A percentile compares a stretch with the other conserved stretches of the same genome.
Conservation (phyloP, 441 rosid genomes). For the Eruca vesicaria region DNA sequence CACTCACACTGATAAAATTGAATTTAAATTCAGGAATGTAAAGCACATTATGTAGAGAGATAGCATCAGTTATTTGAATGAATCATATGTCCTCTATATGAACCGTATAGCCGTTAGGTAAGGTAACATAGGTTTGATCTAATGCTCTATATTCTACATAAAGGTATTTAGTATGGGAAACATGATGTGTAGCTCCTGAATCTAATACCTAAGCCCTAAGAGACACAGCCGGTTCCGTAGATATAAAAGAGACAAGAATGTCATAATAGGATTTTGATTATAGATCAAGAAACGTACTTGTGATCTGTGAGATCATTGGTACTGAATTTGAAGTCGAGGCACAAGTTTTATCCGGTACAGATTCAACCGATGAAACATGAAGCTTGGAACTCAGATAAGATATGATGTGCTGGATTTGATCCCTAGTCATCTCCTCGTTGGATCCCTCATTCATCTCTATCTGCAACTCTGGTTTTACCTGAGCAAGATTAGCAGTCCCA, state of each 20-base stretch:
- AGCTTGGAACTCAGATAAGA: background rate
- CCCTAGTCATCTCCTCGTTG: background rate
- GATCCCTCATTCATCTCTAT: too few species aligned
- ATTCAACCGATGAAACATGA: background rate
- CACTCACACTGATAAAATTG: background rate
- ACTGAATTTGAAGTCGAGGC: background rate
- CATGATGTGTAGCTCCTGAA: background rate
- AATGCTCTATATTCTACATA: background rate
- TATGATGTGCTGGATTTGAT: background rate
- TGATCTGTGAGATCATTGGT: background rate
- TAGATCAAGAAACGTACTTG: background rate
- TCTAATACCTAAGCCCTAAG: background rate
- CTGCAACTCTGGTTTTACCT: background rate
- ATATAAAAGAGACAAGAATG: background rate
- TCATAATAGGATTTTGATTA: background rate
- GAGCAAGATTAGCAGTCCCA: background rate
- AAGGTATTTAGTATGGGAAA: background rate
- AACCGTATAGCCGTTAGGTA: background rate
- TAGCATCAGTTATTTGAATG: background rate
- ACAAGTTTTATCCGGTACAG: background rate
- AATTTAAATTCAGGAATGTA: background rate
- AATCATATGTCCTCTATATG: background rate
- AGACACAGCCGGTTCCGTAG: background rate
- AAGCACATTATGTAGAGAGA: background rate
- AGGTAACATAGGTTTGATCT: background rate